Conservation (phyloP, 2,329 filamentous ascomycete species). For the Exutisphaerella laricina region DNA sequence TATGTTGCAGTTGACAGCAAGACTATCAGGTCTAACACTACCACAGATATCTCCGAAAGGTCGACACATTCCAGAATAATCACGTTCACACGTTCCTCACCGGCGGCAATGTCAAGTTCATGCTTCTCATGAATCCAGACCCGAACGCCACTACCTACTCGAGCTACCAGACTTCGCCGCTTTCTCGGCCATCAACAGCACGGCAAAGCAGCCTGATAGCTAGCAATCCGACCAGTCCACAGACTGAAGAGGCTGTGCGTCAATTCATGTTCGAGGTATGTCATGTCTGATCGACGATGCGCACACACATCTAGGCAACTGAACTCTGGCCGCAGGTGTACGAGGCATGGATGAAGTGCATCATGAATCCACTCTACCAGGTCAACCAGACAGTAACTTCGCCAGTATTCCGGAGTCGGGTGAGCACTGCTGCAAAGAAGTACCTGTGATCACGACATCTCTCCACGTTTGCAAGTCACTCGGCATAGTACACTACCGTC, state of each 20-base stretch:
- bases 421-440: slow-evolving; percentile 85
- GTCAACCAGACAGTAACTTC: slow-evolving; percentile 81
- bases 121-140: slow-evolving; percentile 81
- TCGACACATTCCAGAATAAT: slow-evolving; percentile 95
- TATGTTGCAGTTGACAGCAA: too few species aligned
- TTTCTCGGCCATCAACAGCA: slow-evolving; percentile 27
- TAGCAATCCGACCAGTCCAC: slow-evolving; percentile 73
- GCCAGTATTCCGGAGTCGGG: slow-evolving; percentile 74
- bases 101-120: slow-evolving; percentile 84
- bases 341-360: slow-evolving; percentile 92
- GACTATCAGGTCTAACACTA: too few species aligned
- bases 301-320: slow-evolving; percentile 1
- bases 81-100: slow-evolving; percentile 91
- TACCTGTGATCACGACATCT: slow-evolving; percentile 22
- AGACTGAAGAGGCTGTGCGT: slow-evolving; percentile 91
- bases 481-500: not conserved
- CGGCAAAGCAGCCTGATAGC: slow-evolving; percentile 34
- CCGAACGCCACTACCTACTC: slow-evolving; percentile 33
- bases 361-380: slow-evolving; percentile 94
- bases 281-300: not conserved
- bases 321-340: slow-evolving; percentile 54
- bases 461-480: too few species aligned
- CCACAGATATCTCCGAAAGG: slow-evolving; percentile 83
- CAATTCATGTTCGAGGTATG: slow-evolving; percentile 77
- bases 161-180: slow-evolving; percentile 26